Evolutionary conservation across 2,329 filamentous ascomycete species (phyloP).

Genomic region (Esteya vermicola): DNA sequence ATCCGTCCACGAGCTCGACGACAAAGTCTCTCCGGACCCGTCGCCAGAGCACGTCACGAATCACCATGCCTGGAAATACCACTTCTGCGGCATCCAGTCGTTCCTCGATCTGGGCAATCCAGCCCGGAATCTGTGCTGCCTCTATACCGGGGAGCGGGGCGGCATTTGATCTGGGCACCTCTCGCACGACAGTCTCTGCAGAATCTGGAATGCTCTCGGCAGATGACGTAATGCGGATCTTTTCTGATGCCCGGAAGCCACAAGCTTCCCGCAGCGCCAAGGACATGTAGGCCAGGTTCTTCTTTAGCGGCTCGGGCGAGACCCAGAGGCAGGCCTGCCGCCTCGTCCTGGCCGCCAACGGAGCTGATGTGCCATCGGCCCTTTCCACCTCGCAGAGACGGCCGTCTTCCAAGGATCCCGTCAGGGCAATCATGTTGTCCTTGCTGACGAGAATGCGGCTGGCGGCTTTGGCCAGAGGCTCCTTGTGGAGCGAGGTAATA

Average conservation of each 20-base stretch:
- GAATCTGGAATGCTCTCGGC: slow-evolving; percentile 38
- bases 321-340: slow-evolving; percentile 9
- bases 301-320: slow-evolving; percentile 10
- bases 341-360: not conserved
- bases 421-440: slow-evolving; percentile 10
- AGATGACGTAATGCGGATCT: slow-evolving; percentile 36
- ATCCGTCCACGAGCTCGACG: slow-evolving; percentile 39
- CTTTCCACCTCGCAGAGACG: slow-evolving; percentile 5
- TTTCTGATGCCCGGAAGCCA: slow-evolving; percentile 57
- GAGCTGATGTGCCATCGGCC: not conserved
- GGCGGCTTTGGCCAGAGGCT: slow-evolving; percentile 7
- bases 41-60: slow-evolving; percentile 47
- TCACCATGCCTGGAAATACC: slow-evolving; percentile 53
- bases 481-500: slow-evolving; percentile 1
- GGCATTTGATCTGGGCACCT: slow-evolving; percentile 30
- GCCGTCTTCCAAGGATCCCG: slow-evolving; percentile 9
- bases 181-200: slow-evolving; percentile 43
- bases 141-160: slow-evolving; percentile 12
- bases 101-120: slow-evolving; percentile 22
- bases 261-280: slow-evolving; percentile 60
- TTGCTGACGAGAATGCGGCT: slow-evolving; percentile 10
- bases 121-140: slow-evolving; percentile 17
- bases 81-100: slow-evolving; percentile 38
- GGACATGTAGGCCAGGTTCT: slow-evolving; percentile 40
- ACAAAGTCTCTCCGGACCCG: slow-evolving; percentile 48